These are phyloP conservation scores for Wickerhamomyces sp. DNA, from an alignment of 1,139 yeast species.

Conservation along the genomic window DNA sequence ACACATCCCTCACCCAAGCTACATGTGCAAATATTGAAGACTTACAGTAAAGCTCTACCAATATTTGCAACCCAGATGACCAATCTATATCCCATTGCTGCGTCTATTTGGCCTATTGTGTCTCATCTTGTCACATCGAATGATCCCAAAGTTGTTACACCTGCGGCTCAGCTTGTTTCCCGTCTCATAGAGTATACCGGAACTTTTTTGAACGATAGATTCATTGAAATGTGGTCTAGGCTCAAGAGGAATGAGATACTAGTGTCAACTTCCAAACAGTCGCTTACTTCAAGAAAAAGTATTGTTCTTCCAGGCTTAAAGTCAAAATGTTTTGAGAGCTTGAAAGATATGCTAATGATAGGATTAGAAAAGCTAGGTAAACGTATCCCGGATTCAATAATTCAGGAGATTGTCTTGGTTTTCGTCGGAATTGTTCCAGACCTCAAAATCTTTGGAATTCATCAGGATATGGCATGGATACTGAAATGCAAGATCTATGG, in stretches of 20 bases:
- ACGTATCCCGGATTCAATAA: conserved; percentile 23
- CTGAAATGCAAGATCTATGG: conserved; percentile 14
- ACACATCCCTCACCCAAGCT: conserved; percentile 62
- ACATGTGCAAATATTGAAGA: conserved; percentile 49
- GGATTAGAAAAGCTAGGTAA: conserved; percentile 28
- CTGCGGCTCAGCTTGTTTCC: conserved; percentile 33
- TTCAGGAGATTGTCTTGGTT: conserved; percentile 17
- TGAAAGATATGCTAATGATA: conserved; percentile 24
- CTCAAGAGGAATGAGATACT: conserved; percentile 23
- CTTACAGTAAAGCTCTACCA: conserved; percentile 49
- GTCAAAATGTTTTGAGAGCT: conserved; percentile 21
- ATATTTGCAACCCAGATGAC: conserved; percentile 57
- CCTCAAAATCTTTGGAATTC: conserved; percentile 15
- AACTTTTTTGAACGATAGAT: conserved; percentile 47
- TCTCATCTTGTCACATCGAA: conserved; percentile 33
- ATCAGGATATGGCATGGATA: conserved; percentile 22
- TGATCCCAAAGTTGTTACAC: conserved; percentile 33
- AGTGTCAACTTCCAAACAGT: conserved; percentile 2
- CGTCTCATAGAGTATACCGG: conserved; percentile 38
- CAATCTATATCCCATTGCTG: conserved; percentile 60
- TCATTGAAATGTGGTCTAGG: conserved; percentile 39
- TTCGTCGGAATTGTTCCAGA: conserved; percentile 16
- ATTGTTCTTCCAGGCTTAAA: conserved; percentile 29
- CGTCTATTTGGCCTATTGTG: conserved; percentile 64
- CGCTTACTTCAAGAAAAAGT: conserved; percentile 11